Conservation (phyloP, 768 basidiomycete species). For the Amyloporia xantha region DNA sequence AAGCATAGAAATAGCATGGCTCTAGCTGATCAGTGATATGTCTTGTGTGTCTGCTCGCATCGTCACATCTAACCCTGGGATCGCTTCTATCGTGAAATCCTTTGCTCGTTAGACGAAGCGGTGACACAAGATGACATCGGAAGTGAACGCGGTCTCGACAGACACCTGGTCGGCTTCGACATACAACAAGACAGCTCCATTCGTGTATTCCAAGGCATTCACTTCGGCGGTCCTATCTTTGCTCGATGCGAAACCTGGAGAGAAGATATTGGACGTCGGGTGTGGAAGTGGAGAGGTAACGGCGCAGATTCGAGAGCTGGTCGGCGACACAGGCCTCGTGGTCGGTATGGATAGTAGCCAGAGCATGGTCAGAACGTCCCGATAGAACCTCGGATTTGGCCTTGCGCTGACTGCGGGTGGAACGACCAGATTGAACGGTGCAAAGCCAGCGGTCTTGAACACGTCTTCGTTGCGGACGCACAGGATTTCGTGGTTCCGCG, state of each 20-base stretch:
- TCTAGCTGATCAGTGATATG: too few relatives aligned
- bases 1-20: too few relatives aligned
- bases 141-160: neutral
- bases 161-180: constrained; percentile 45
- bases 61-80: too few relatives aligned
- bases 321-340: constrained; percentile 44
- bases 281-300: constrained; percentile 84
- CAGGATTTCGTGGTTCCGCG: constrained; percentile 34
- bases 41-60: too few relatives aligned
- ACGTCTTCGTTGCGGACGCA: constrained; percentile 48
- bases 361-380: constrained; percentile 60
- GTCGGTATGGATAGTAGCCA: constrained; percentile 66
- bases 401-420: too few relatives aligned
- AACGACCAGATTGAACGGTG: constrained; percentile 59
- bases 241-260: constrained; percentile 57
- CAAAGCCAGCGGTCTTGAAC: constrained; percentile 35
- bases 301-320: constrained; percentile 43
- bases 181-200: constrained; percentile 61
- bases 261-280: constrained; percentile 69
- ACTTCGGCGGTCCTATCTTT: constrained; percentile 51
- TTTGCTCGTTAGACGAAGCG: too few relatives aligned
- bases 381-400: too few relatives aligned
- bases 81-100: too few relatives aligned
- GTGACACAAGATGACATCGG: too few relatives aligned
- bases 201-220: constrained; percentile 58